Conservation (phyloP, 1,284 basidiomycete species). For the Trichosporon coremiiforme region DNA sequence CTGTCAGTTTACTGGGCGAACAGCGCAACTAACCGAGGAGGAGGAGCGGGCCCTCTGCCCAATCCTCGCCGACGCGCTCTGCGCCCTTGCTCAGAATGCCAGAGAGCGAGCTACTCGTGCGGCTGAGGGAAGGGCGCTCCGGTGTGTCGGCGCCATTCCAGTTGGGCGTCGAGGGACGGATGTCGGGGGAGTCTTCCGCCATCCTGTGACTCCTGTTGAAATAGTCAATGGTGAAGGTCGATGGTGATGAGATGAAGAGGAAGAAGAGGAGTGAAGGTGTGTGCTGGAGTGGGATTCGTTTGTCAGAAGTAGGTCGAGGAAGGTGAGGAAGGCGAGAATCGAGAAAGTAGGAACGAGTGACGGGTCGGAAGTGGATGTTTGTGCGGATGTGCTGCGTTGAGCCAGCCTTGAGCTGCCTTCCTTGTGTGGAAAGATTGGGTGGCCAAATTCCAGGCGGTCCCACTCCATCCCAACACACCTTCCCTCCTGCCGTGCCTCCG, state of each 20-base stretch:
- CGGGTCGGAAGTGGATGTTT: too few species aligned
- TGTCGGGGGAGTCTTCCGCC: slow-evolving; percentile 24
- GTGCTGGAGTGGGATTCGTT: too few species aligned
- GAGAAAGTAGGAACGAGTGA: not conserved
- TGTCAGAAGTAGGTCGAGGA: too few species aligned
- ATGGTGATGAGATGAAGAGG: not conserved
- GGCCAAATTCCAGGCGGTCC: not conserved
- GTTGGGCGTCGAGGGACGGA: slow-evolving; percentile 17
- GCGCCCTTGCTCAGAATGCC: slow-evolving; percentile 41
- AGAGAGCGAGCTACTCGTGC: slow-evolving; percentile 35
- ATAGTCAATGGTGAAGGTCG: not conserved
- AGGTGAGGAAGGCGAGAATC: not conserved
- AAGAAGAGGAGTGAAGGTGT: not conserved
- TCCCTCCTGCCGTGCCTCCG: not conserved
- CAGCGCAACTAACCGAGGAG: slow-evolving; percentile 42
- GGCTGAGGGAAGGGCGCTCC: slow-evolving; percentile 21
- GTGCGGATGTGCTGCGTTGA: too few species aligned
- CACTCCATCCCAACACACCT: not conserved
- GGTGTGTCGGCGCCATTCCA: not conserved
- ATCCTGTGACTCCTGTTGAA: not conserved
- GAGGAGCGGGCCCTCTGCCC: slow-evolving; percentile 45
- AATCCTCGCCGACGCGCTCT: slow-evolving; percentile 52
- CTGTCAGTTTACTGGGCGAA: not conserved
- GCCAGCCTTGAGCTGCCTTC: not conserved
- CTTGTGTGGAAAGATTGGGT: not conserved